Base-by-base conservation (phyloP, 495 filamentous ascomycete species). In the Aspergillus wentii region DNA sequence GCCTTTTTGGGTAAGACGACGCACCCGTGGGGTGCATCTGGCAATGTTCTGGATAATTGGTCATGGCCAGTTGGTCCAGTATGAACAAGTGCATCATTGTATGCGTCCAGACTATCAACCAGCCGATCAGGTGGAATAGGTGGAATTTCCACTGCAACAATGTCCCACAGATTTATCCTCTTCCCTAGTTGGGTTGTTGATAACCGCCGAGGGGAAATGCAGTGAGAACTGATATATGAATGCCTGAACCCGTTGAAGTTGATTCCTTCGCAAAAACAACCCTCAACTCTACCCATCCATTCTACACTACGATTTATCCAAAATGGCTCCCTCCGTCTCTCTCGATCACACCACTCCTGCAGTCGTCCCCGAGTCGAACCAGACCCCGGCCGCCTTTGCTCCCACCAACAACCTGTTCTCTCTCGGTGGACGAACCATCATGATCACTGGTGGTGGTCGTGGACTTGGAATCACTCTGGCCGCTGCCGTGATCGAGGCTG, bases 371-470 rank as follows among this genome's bases (percentile, higher is more conserved):
- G 54, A 51, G 17, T 50, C 55, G 0, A 50, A 38, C 21, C 40
- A 58, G 32, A 50, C 52, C 26, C 48, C 55, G 5, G 40, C 51
- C n/a, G 49, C 44, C 3, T 45, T 45, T 29, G 40, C 46, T 9
- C 44, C 46, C 19, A 42, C 57, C 2, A 42, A 38, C 33, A 39
- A 56, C 32, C 54, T 57, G 27, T 59, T 64, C 49, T 52, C 57
- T 50, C 72, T 92, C 38, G 64, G 64, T 11, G 74, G 73, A 58
- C 85, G 81, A 47, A 82, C 88, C 16, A 68, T 89, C 29, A 48
- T 83, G 7, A 59, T 88, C 30, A 87, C 85, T 19, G 85, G 85
- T 14, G 83, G 85, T 38, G 74, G 76, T 27, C 82, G 85, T 10
- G 79, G 75, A 21, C 68, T 90, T 13, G 85, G 78, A 4, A 72